Base-by-base conservation (phyloP, 139 green algal species). In the Limnomonas spitsbergensis region DNA sequence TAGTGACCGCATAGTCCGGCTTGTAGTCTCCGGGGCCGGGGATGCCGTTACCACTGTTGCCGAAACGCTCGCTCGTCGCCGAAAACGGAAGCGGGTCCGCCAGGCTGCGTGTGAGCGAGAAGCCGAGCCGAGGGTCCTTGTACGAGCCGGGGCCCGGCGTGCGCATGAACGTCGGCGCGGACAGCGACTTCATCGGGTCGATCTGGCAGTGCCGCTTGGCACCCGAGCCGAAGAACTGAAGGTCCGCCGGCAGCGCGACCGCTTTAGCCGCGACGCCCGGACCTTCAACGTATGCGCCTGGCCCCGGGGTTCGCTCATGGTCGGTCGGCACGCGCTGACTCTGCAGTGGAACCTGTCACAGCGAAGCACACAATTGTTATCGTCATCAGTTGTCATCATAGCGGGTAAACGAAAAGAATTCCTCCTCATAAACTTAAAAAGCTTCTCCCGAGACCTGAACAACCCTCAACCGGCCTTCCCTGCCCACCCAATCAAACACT, bases 121-220 rank as follows among this genome's bases (percentile, higher is more conserved):
- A 61, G 47, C 20, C 20, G 14, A 29, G 14, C 14, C 20, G 14
- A 61, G 47, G 47, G 47, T 61, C 47, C 47, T 61, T 14, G 47
- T 61, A 61, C 14, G 47, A 61, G 20, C 47, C 47, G 20, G 47
- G 47, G 40, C 73, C 73, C 2, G 73, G 73, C 31, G 52, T 72
- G 9, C 67, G 31, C 42, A 71, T 70, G 53, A 31, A 71, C 4
- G 73, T 78, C 9, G 75, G 75, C 1, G 75, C 56, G 4, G 38
- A 9, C 2, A 80, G 40, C 1, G 37, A 53, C 3, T 42, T 40
- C 38, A 73, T 75, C 4, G 75, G 75, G 40, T 80, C 75, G 27
- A 80, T 67, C 26, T 73, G 36, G 6, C 24, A 69, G 31, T 61
- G 47, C 47, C 47, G 47, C 47, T 61, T 61, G 14, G 47, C 47